Evolutionary conservation across 2,329 filamentous ascomycete genomes (phyloP).

Genomic region (Pezizomycotina sp.): DNA sequence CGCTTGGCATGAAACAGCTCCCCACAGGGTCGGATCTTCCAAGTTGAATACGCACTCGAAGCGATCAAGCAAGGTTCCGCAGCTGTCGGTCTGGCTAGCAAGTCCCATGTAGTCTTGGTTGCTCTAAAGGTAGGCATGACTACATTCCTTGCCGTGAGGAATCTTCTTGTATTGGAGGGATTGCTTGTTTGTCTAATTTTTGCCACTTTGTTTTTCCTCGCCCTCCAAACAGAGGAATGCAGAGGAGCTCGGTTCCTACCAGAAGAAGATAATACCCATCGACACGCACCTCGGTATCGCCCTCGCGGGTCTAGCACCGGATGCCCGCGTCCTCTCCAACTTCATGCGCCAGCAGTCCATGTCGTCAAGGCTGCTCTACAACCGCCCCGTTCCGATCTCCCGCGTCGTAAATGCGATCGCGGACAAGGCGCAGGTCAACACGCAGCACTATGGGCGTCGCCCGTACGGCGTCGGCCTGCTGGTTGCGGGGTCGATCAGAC

Average conservation of each 20-base stretch:
- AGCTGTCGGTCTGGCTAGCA: conserved; percentile 91
- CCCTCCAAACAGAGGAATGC: conserved; percentile 60
- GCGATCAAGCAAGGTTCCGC: conserved; percentile 98
- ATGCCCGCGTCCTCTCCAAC: conserved; percentile 97
- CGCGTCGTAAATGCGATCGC: conserved; percentile 83
- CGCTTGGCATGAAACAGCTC: conserved; percentile 45
- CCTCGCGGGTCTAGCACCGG: conserved; percentile 89
- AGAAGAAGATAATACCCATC: conserved; percentile 96
- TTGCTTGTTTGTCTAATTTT: conserved; percentile 2
- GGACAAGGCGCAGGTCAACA: conserved; percentile 94
- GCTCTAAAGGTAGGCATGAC: conserved; percentile 64
- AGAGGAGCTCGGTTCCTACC: conserved; percentile 97
- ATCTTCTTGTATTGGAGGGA: not conserved
- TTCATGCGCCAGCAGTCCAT: conserved; percentile 99
- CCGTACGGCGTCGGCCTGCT: conserved; percentile 90
- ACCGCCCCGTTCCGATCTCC: conserved; percentile 77
- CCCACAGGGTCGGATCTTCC: conserved; percentile 96
- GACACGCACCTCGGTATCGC: conserved; percentile 91
- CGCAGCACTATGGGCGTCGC: conserved; percentile 89
- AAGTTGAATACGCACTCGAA: conserved; percentile 97
- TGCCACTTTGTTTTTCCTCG: conserved; percentile 10
- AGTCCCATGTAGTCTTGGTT: conserved; percentile 90
- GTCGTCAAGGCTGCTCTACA: conserved; percentile 86
- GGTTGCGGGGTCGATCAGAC: conserved; percentile 81
- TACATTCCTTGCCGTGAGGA: not conserved